Evolutionary conservation across 129 eudicot genomes (phyloP).

Genomic region (sunflower (Helianthus annuus)): HanXRQr2.0-SUNRISE NC_035448.2:40910553-40911052

Average conservation of each 20-base stretch:
- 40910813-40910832: neutral
- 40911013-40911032: too few species aligned
- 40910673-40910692: neutral
- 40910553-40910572: too few species aligned
- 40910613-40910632: neutral
- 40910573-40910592: too few species aligned
- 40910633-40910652: neutral
- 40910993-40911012: neutral
- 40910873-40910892: neutral
- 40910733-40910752: too few species aligned
- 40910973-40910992: neutral
- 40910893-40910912: too few species aligned
- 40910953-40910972: neutral
- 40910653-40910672: neutral
- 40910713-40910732: too few species aligned
- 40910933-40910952: neutral
- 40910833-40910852: neutral
- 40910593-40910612: neutral
- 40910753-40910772: neutral
- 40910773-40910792: conserved; percentile 3
- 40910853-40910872: neutral
- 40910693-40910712: too few species aligned
- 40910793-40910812: neutral
- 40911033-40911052: neutral
- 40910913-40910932: too few species aligned